Base-by-base conservation (phyloP, 148 eudicot species). In the Spergularia marina region DNA sequence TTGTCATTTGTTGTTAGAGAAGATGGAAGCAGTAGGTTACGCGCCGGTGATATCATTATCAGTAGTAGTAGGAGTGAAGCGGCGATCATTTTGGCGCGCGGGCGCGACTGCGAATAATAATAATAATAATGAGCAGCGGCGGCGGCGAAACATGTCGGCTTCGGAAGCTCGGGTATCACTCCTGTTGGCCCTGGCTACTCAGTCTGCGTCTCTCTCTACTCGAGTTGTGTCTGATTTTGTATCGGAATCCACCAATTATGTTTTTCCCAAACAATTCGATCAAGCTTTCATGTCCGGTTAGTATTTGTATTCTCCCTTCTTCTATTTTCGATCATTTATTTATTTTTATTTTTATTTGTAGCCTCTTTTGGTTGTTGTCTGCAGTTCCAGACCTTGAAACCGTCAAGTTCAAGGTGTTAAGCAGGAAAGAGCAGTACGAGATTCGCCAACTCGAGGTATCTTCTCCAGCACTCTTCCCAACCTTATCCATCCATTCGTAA, bases 371-470 rank as follows among this genome's bases (percentile, higher is more conserved):
- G 72, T 52, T 69, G 74, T 73, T 23, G n/a, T 80, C 58, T 53
- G 30, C 79, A 92, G 97, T 95, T 80, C 98, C 98, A 40, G 94
- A 95, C 81, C 91, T 95, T 61, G 98, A 95, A 83, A 88, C 94
- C 2, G 82, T 90, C 41, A 83, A 87, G 13, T 95, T 89, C 73
- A 84, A 82, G 84, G 89, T 92, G 74, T 80, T 95, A 81, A 84
- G 81, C 18, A 78, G 90, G 73, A 86, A 66, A 49, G 86, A 87
- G 63, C 84, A 78, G 83, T 95, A 95, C 69, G 98, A 95, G 84
- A 92, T 95, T 65, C 86, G 98, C 83, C 90, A 92, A 88, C 87
- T 92, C 60, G 92, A 95, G 98, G 98, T 89, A 86, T 30, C 4
- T 65, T 15, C n/a, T 10, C 65, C 21, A 2, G 11, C 65, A n/a